These are phyloP conservation scores for Camellia granthamiana DNA, from an alignment of 148 eudicot genomes.

Conservation along the genomic window DNA sequence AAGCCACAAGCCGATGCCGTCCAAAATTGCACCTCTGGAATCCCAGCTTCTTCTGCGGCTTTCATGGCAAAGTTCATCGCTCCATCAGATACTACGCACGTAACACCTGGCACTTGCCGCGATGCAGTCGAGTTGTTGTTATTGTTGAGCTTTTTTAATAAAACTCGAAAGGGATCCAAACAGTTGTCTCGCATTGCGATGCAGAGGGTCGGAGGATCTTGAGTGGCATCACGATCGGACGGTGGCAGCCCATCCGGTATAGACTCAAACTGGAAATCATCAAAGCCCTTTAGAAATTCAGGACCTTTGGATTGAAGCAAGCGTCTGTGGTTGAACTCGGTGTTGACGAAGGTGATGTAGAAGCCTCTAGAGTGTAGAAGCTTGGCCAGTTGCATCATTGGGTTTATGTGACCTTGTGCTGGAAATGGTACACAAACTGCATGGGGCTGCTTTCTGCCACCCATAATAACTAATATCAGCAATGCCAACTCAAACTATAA, in stretches of 20 bases:
- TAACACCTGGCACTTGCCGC: too few species aligned
- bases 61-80: background rate
- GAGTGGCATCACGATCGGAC: background rate
- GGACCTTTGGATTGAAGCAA: background rate
- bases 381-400: slow-evolving; percentile 8
- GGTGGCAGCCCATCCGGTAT: background rate
- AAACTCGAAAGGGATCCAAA: too few species aligned
- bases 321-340: slow-evolving; percentile 3
- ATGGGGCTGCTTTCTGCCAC: background rate
- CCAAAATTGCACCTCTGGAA: slow-evolving; percentile 5
- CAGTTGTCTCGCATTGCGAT: background rate
- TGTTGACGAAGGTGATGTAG: slow-evolving; percentile 3
- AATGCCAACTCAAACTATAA: background rate
- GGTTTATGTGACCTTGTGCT: background rate
- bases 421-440: background rate
- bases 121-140: too few species aligned
- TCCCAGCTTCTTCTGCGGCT: background rate
- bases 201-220: background rate
- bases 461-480: background rate
- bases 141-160: too few species aligned
- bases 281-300: background rate
- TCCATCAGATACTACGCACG: background rate
- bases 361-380: slow-evolving; percentile 6
- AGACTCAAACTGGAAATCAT: background rate
- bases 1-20: background rate